Conservation (phyloP, 2,329 filamentous ascomycete genomes). For the Phyllosticta paracitricarpa region DNA sequence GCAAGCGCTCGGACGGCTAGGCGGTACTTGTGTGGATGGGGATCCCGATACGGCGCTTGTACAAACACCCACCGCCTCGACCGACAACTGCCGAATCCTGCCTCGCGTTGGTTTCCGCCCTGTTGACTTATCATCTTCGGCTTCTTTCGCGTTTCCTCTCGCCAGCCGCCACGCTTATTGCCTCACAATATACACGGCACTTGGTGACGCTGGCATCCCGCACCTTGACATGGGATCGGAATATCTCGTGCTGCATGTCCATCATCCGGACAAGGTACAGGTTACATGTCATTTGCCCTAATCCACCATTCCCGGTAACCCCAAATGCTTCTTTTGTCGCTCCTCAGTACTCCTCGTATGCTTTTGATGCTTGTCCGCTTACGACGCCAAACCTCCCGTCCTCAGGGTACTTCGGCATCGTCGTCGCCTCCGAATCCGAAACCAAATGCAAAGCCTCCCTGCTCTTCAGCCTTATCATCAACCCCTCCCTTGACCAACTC, state of each 20-base stretch:
- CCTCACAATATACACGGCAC: neutral
- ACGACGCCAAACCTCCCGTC: neutral
- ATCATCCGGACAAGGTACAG: neutral
- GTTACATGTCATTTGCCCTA: neutral
- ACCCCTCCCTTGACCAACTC: conserved; percentile 53
- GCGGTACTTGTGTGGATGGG: neutral
- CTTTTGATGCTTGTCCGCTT: neutral
- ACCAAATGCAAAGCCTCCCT: conserved; percentile 49
- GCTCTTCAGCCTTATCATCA: conserved; percentile 33
- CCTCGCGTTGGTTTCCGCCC: neutral
- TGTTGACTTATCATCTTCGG: neutral
- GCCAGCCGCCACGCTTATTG: neutral
- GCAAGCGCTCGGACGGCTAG: neutral
- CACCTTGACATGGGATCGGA: neutral
- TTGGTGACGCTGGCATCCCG: neutral
- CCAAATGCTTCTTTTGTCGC: neutral
- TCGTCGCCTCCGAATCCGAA: conserved; percentile 51
- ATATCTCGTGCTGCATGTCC: neutral
- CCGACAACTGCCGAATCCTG: neutral
- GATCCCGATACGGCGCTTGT: neutral
- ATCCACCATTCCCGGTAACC: neutral
- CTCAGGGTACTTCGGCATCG: conserved; percentile 32
- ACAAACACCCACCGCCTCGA: neutral
- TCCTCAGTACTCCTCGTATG: neutral
- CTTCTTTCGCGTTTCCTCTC: neutral